phyloP scores from a whole-genome alignment of 2,329 filamentous ascomycete genomes.

The Verticillium dahliae region DNA sequence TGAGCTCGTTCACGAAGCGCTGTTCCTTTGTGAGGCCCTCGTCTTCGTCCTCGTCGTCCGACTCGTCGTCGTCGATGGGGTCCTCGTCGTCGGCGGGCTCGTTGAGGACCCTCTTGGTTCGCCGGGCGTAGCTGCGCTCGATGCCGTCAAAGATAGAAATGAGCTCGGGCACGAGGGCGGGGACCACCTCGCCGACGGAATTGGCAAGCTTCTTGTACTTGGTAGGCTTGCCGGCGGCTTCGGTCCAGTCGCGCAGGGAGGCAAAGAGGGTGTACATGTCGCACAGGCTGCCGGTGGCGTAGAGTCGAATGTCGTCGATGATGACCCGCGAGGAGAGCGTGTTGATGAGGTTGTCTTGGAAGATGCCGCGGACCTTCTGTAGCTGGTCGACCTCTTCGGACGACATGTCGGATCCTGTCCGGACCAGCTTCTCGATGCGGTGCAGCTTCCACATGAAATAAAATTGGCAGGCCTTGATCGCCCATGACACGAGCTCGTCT shows the following conservation, averaged over 20 bases:
- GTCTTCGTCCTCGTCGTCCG: conserved; percentile 48
- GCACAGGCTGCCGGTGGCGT: conserved; percentile 68
- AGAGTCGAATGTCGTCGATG: conserved; percentile 72
- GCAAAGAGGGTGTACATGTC: conserved; percentile 79
- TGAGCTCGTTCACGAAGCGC: conserved; percentile 57
- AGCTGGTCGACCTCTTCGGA: conserved; percentile 54
- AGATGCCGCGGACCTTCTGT: conserved; percentile 47
- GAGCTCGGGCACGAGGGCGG: conserved; percentile 59
- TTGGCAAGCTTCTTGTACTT: conserved; percentile 36
- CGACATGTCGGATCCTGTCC: conserved; percentile 47
- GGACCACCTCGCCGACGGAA: conserved; percentile 63
- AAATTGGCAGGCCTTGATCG: conserved; percentile 71
- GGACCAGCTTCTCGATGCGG: conserved; percentile 47
- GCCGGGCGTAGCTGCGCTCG: conserved; percentile 73
- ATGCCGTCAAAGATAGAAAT: conserved; percentile 70
- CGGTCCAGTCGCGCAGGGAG: conserved; percentile 54
- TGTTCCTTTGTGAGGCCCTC: conserved; percentile 49
- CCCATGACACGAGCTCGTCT: conserved; percentile 68
- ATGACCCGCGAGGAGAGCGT: conserved; percentile 61
- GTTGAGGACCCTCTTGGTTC: conserved; percentile 54
- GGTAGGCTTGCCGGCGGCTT: conserved; percentile 23
- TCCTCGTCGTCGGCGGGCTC: conserved; percentile 67
- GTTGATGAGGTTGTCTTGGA: conserved; percentile 58
- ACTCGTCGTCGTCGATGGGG: conserved; percentile 57
- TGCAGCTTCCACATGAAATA: conserved; percentile 95